These are phyloP conservation scores for Edaphochlamys debaryana DNA, from an alignment of 139 green algal genomes.

Conservation along the genomic window DNA sequence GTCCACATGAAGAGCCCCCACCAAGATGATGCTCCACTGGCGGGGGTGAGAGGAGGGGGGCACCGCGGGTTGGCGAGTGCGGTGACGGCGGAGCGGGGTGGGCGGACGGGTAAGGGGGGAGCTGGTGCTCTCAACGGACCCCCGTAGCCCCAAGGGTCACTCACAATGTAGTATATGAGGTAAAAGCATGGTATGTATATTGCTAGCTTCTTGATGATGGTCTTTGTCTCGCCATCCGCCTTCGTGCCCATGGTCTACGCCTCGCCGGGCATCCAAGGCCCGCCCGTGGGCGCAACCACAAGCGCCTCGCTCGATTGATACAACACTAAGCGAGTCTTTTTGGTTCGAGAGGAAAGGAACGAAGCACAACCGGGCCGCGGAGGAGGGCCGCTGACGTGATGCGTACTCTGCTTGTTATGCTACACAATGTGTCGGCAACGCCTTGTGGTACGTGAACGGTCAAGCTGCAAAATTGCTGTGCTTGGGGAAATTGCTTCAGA, in stretches of 20 bases:
- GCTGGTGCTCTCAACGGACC: background rate
- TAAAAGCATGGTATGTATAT: slow-evolving; percentile 51
- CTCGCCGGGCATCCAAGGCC: background rate
- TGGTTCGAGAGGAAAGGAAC: too few relatives aligned
- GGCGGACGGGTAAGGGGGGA: background rate
- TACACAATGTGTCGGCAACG: too few relatives aligned
- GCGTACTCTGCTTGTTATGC: too few relatives aligned
- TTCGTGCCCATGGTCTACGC: slow-evolving; percentile 45
- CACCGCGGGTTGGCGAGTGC: background rate
- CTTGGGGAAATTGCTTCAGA: too few relatives aligned
- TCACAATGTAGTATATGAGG: slow-evolving; percentile 59
- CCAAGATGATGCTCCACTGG: slow-evolving; percentile 47
- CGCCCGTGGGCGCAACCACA: too few relatives aligned
- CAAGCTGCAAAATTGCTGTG: too few relatives aligned
- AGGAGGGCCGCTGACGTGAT: too few relatives aligned
- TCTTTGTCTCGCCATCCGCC: slow-evolving; percentile 35
- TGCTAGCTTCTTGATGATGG: slow-evolving; percentile 50
- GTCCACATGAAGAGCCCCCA: slow-evolving; percentile 40
- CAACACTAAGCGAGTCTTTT: too few relatives aligned
- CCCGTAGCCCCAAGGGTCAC: background rate
- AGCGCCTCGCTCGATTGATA: too few relatives aligned
- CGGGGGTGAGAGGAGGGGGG: background rate
- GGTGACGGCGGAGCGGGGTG: background rate
- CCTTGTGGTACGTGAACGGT: too few relatives aligned
- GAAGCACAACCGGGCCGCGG: too few relatives aligned